Evolutionary conservation across 2,329 filamentous ascomycete species (phyloP).

Genomic region (Paramyrothecium roridum): DNA sequence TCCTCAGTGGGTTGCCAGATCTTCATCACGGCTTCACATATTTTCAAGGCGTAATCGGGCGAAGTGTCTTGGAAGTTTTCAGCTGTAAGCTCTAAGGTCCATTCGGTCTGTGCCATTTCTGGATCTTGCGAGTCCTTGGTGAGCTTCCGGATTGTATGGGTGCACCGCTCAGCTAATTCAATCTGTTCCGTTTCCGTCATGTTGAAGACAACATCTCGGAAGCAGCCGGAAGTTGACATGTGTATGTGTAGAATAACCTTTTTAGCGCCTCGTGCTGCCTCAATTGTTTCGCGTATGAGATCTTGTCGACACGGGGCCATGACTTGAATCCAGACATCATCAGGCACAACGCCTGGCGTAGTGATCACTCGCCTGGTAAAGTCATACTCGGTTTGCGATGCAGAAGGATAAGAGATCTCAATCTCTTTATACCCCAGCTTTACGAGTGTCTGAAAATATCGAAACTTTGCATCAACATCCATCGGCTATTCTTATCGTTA

Average conservation of each 20-base stretch:
- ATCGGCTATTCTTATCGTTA: no score
- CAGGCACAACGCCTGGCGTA: conserved; percentile 76
- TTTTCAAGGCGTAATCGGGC: conserved; percentile 75
- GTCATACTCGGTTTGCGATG: conserved; percentile 93
- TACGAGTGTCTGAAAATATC: conserved; percentile 67
- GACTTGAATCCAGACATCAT: conserved; percentile 90
- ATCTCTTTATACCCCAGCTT: conserved; percentile 89
- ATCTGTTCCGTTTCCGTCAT: conserved; percentile 80
- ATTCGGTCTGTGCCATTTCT: conserved; percentile 54
- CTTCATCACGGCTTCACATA: conserved; percentile 90
- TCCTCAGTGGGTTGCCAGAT: conserved; percentile 78
- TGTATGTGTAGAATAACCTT: conserved; percentile 96
- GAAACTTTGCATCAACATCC: no score
- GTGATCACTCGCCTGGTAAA: conserved; percentile 86
- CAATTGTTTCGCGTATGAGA: conserved; percentile 84
- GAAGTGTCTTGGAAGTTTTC: conserved; percentile 90
- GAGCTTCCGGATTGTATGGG: conserved; percentile 81
- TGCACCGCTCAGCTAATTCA: conserved; percentile 79
- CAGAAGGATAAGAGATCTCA: conserved; percentile 91
- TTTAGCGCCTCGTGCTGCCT: conserved; percentile 83
- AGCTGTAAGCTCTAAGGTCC: conserved; percentile 80
- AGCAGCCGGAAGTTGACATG: conserved; percentile 93
- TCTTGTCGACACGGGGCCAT: conserved; percentile 89
- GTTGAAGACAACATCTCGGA: conserved; percentile 85
- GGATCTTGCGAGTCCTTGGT: conserved; percentile 84